These are phyloP conservation scores for Penicillium paneum DNA, from an alignment of 2,329 filamentous ascomycete genomes.

Conservation along the genomic window DNA sequence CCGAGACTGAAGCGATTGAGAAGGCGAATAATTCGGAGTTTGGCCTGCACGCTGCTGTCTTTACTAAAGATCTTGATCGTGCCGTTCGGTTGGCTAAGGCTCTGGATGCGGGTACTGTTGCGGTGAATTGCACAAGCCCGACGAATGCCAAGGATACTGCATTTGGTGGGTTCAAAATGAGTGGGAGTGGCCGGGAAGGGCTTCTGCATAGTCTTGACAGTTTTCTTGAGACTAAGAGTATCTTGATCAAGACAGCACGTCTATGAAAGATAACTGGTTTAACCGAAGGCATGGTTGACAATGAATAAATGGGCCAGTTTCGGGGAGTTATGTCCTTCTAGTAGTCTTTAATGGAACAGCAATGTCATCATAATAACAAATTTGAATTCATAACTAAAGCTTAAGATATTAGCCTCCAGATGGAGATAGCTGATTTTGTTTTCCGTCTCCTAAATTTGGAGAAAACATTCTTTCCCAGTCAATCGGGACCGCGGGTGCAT, in stretches of 20 bases:
- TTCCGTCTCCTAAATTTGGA: neutral
- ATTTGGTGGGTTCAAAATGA: constrained; percentile 46
- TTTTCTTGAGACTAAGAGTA: constrained; percentile 30
- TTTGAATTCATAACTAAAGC: neutral
- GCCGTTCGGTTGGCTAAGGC: constrained; percentile 26
- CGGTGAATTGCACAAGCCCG: constrained; percentile 39
- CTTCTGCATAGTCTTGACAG: constrained; percentile 37
- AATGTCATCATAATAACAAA: neutral
- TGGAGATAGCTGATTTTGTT: neutral
- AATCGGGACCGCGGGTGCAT: neutral
- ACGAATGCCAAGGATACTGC: constrained; percentile 39
- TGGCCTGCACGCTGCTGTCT: constrained; percentile 31
- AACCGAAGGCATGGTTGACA: neutral
- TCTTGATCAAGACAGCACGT: constrained; percentile 25
- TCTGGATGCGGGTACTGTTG: constrained; percentile 28
- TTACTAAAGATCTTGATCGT: constrained; percentile 30
- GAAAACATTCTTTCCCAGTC: neutral
- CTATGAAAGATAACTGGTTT: neutral
- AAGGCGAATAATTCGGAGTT: constrained; percentile 50
- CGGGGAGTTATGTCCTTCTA: no score
- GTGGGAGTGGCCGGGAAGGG: constrained; percentile 40
- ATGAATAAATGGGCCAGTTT: neutral
- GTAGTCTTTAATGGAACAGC: neutral
- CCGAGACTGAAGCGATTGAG: constrained; percentile 55
- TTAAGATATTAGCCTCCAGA: neutral